phyloP scores from a whole-genome alignment of 495 filamentous ascomycete species.

The Cercophora scortea region DNA sequence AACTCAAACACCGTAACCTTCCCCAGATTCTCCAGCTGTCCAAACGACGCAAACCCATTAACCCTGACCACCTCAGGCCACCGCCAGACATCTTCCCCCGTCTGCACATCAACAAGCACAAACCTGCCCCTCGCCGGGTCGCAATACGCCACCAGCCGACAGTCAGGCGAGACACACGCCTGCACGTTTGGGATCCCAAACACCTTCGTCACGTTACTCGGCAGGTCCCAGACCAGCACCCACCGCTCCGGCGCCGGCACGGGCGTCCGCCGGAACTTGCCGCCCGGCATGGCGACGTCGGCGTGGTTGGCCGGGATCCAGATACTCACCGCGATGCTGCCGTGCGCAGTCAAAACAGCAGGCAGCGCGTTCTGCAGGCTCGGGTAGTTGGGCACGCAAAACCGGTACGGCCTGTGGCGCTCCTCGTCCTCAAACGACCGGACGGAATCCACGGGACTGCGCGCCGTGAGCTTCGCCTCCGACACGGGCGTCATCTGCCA shows the following conservation, averaged over 20 bases:
- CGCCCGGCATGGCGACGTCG: slow-evolving; percentile 12
- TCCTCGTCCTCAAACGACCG: slow-evolving; percentile 3
- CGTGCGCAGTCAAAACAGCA: slow-evolving; percentile 14
- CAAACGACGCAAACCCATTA: slow-evolving; percentile 10
- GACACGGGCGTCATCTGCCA: slow-evolving; percentile 20
- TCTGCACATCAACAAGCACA: slow-evolving; percentile 15
- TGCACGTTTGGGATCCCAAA: slow-evolving; percentile 23
- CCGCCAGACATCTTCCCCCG: slow-evolving; percentile 16
- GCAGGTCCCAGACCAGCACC: slow-evolving; percentile 20
- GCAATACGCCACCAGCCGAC: slow-evolving; percentile 19
- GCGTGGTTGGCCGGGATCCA: slow-evolving; percentile 23
- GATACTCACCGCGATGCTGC: slow-evolving; percentile 14
- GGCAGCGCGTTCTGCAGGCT: slow-evolving; percentile 18
- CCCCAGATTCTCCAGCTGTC: slow-evolving; percentile 15
- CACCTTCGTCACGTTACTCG: slow-evolving; percentile 14
- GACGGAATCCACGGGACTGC: too few species aligned
- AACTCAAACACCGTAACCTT: slow-evolving; percentile 25
- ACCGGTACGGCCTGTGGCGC: slow-evolving; percentile 17
- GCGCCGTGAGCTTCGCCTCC: too few species aligned
- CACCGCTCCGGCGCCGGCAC: slow-evolving; percentile 11
- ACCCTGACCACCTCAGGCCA: slow-evolving; percentile 13
- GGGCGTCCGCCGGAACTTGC: slow-evolving; percentile 6
- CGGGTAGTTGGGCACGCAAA: slow-evolving; percentile 14
- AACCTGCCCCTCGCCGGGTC: slow-evolving; percentile 7
- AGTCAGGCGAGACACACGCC: slow-evolving; percentile 20